Percentiles rank a stretch among this genome's conserved stretches.
phyloP scores from a whole-genome alignment of 108 stramenopile species.

The Fistulifera solaris region DNA sequence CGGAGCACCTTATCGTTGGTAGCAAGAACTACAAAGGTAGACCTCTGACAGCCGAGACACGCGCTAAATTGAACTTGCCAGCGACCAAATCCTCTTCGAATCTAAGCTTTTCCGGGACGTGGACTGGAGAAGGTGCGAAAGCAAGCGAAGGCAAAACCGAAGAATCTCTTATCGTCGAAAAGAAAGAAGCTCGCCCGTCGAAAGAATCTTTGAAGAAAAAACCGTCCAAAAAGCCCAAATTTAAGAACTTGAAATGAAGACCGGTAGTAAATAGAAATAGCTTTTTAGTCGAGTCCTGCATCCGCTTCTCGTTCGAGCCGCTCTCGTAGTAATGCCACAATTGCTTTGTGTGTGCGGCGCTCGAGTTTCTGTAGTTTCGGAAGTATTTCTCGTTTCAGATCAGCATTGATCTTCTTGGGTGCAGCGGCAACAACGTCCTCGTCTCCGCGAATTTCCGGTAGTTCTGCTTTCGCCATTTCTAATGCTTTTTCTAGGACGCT shows the following conservation, averaged over 20 bases:
- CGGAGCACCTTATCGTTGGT: slow-evolving; percentile 47
- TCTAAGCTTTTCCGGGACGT: too few species aligned
- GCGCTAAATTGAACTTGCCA: slow-evolving; percentile 25
- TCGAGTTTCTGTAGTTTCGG: slow-evolving; percentile 63
- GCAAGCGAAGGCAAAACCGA: too few species aligned
- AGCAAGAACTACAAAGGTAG: slow-evolving; percentile 39
- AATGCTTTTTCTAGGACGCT: slow-evolving; percentile 50
- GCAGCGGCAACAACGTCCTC: slow-evolving; percentile 17
- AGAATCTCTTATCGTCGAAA: too few species aligned
- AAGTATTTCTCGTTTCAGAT: slow-evolving; percentile 75
- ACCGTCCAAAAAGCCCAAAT: too few species aligned
- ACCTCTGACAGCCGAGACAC: slow-evolving; percentile 55
- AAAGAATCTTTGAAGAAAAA: too few species aligned
- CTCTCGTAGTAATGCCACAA: slow-evolving; percentile 61
- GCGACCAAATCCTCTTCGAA: background rate
- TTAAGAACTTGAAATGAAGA: too few species aligned
- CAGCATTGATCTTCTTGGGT: slow-evolving; percentile 78
- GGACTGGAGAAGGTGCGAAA: too few species aligned
- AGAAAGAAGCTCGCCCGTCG: too few species aligned
- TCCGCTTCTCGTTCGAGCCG: slow-evolving; percentile 58
- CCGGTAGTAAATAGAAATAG: background rate
- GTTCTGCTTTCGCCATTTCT: slow-evolving; percentile 33
- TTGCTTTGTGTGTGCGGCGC: slow-evolving; percentile 59
- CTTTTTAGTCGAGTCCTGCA: background rate
- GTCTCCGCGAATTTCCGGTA: background rate